phyloP scores from a whole-genome alignment of 108 stramenopile species.

The Fistulifera pelliculosa region DNA sequence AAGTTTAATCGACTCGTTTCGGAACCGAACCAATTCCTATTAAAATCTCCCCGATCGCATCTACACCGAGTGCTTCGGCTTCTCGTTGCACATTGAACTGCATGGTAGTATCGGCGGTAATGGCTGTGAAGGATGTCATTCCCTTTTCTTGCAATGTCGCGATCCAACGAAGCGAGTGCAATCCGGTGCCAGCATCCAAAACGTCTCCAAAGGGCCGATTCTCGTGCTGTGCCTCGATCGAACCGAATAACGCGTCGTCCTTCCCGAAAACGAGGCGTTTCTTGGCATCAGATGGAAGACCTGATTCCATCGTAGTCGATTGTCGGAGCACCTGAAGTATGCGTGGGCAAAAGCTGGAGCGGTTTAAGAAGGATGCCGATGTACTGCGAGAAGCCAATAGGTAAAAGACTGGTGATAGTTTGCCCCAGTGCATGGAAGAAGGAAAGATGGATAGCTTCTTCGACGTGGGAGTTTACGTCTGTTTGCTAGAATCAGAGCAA shows the following conservation, averaged over 20 bases:
- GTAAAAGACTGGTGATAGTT: too few relatives aligned
- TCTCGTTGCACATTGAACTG: conserved; percentile 48
- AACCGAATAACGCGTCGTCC: conserved; percentile 73
- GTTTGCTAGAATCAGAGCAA: too few relatives aligned
- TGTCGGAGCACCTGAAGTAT: too few relatives aligned
- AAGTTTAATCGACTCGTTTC: conserved; percentile 14
- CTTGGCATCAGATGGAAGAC: too few relatives aligned
- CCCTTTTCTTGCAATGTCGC: conserved; percentile 48
- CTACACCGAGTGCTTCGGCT: conserved; percentile 44
- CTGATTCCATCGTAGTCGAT: too few relatives aligned
- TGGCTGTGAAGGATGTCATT: conserved; percentile 60
- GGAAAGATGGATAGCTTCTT: too few relatives aligned
- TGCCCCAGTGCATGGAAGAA: too few relatives aligned
- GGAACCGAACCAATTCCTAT: conserved; percentile 88
- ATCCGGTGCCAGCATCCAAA: conserved; percentile 90
- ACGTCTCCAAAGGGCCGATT: conserved; percentile 59
- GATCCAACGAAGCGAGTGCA: conserved; percentile 90
- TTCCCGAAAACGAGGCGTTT: conserved; percentile 38
- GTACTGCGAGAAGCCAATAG: too few relatives aligned
- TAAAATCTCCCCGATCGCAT: conserved; percentile 48
- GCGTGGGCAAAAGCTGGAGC: too few relatives aligned
- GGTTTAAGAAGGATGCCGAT: too few relatives aligned
- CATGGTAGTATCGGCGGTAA: conserved; percentile 83
- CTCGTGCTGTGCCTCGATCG: conserved; percentile 66
- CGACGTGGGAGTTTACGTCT: too few relatives aligned